These are phyloP conservation scores for Pezicula carpinea DNA, from an alignment of 2,329 filamentous ascomycete species.

Conservation along the genomic window DNA sequence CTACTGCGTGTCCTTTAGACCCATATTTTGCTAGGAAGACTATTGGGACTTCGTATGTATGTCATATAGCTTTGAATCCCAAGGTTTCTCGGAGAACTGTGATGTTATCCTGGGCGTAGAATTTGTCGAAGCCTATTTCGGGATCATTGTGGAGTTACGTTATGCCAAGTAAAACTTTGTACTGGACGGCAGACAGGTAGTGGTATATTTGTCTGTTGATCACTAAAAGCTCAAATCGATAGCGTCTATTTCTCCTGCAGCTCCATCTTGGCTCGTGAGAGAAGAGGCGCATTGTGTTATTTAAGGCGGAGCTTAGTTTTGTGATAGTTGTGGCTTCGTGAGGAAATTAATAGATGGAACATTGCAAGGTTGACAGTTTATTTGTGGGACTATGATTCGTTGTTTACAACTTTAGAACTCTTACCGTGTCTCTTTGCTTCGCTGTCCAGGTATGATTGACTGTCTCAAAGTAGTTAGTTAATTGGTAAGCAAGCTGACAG, in stretches of 20 bases:
- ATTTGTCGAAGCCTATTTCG: slow-evolving; percentile 44
- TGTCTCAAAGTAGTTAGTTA: too few species aligned
- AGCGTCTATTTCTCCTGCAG: not conserved
- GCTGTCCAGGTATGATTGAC: too few species aligned
- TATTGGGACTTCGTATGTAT: slow-evolving; percentile 45
- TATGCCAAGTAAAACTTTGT: slow-evolving; percentile 24
- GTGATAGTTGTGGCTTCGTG: not conserved
- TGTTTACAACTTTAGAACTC: too few species aligned
- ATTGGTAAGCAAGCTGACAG: too few species aligned
- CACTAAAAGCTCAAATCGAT: not conserved
- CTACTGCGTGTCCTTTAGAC: slow-evolving; percentile 33
- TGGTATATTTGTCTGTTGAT: not conserved
- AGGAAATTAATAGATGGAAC: not conserved
- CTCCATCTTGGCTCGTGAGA: not conserved
- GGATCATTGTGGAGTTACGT: slow-evolving; percentile 38
- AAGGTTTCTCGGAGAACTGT: slow-evolving; percentile 36
- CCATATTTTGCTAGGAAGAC: slow-evolving; percentile 44
- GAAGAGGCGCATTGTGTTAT: not conserved
- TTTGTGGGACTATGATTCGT: not conserved
- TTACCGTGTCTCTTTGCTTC: too few species aligned
- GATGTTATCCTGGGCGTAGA: slow-evolving; percentile 44
- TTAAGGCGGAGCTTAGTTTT: not conserved
- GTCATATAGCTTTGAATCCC: slow-evolving; percentile 40
- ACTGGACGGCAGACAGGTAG: not conserved
- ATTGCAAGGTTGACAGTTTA: not conserved